Evolutionary conservation across 208 protist genomes (phyloP), one percentile per base, ranked within the genome.

Genomic region (Trypanosoma avium): DNA sequence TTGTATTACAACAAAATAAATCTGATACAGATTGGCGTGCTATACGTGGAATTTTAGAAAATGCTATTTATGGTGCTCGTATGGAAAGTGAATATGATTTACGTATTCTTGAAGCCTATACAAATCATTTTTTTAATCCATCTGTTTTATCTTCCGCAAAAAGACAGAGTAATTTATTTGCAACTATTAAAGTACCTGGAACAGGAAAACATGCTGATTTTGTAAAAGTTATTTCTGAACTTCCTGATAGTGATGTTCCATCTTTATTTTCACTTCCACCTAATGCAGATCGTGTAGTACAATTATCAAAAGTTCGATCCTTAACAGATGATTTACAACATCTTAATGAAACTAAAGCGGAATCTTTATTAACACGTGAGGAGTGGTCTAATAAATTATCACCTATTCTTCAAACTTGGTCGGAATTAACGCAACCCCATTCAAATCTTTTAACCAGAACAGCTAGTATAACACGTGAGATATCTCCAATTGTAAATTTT

Each of bases 31-130:
- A 98, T 70, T 98, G 97, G 96, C 49, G 57, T 26, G 81, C 92
- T 8, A 94, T 99, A 32, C 86, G 90, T 57, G 98, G 98, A 9
- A 74, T 99, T 21, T 64, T 99, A 8, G 84, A 96, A 42, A 86
- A 91, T 67, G 95, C 97, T 50, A 94, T 99, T 57, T 99, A 99
- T 75, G 98, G 98, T 58, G 95, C 94, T 24, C 88, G 97, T 61
- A 95, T 99, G 80, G 97, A 99, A 67, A 98, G 92, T 36, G 73
- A 81, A 21, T 97, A 82, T 66, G 97, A 99, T 82, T 77, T 82
- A 26, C 88, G 89, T 45, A 89, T 99, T 49, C 83, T 99, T 15
- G 48, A 62, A 17, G 85, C 92, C 15, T 99, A 98, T 77, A 82
- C 97, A 13, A 43, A 84, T n/a, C 78, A 90, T 26, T 98, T 93